These are phyloP conservation scores for Candida anutae DNA, from an alignment of 1,139 yeast genomes.

Conservation along the genomic window DNA sequence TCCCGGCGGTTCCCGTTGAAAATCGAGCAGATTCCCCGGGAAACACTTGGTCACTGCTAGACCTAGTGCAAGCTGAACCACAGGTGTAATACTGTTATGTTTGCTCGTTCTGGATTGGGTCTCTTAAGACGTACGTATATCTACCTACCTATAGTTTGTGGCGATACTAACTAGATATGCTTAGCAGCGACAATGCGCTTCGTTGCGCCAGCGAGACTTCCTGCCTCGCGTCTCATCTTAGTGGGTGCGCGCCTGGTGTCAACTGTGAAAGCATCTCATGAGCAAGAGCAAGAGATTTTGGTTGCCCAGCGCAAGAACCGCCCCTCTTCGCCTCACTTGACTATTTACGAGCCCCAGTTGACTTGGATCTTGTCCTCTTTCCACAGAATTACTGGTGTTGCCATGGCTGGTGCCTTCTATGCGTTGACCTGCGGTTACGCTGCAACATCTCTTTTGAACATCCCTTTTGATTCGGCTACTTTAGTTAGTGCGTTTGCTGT, in stretches of 20 bases:
- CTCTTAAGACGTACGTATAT: conserved; percentile 10
- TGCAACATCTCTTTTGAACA: conserved; percentile 55
- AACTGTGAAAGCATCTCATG: conserved; percentile 54
- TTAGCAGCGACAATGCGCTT: too few relatives aligned
- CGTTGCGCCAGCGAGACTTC: too few relatives aligned
- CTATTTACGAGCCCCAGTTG: conserved; percentile 84
- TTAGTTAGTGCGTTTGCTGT: conserved; percentile 48
- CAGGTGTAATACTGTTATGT: too few relatives aligned
- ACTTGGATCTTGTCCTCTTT: conserved; percentile 73
- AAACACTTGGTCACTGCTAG: too few relatives aligned
- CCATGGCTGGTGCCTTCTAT: conserved; percentile 72
- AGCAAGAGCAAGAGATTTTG: conserved; percentile 61
- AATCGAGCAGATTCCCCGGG: too few relatives aligned
- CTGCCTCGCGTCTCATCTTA: conserved; percentile 2
- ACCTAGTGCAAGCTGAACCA: too few relatives aligned
- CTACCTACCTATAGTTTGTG: too few relatives aligned
- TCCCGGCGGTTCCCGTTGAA: too few relatives aligned
- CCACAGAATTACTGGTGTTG: conserved; percentile 87
- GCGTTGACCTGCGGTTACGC: conserved; percentile 73
- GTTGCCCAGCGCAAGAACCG: conserved; percentile 79
- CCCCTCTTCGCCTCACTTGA: conserved; percentile 87
- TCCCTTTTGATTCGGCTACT: conserved; percentile 55
- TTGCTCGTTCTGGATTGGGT: conserved; percentile 12
- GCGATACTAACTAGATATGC: too few relatives aligned
- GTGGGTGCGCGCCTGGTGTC: conserved; percentile 28